Evolutionary conservation across 1,139 yeast genomes (phyloP).

Genomic region (Yamadazyma triangularis): DNA sequence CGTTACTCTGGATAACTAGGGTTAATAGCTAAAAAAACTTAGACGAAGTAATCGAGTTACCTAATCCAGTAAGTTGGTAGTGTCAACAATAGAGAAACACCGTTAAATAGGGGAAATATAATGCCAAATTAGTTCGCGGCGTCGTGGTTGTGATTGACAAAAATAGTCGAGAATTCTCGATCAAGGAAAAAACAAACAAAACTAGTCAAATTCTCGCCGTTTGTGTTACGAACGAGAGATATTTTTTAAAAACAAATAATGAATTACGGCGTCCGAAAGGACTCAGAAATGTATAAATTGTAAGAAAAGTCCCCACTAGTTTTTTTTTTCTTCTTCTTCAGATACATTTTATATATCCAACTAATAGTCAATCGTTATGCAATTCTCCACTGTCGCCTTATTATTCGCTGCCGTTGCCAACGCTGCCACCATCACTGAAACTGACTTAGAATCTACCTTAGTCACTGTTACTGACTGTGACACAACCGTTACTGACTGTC

Average conservation of each 20-base stretch:
- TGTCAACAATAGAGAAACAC: background rate
- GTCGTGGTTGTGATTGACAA: too few relatives aligned
- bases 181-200: background rate
- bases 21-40: too few relatives aligned
- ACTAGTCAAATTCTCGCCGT: background rate
- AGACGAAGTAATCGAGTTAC: background rate
- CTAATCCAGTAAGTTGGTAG: background rate
- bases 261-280: background rate
- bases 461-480: slow-evolving; percentile 42
- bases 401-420: slow-evolving; percentile 29
- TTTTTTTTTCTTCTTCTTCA: slow-evolving; percentile 4
- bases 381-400: slow-evolving; percentile 18
- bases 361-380: slow-evolving; percentile 19
- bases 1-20: too few relatives aligned
- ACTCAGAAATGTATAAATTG: slow-evolving; percentile 3
- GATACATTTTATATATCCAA: slow-evolving; percentile 8
- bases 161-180: too few relatives aligned
- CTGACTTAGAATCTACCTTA: slow-evolving; percentile 23
- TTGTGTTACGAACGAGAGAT: background rate
- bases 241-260: background rate
- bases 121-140: background rate
- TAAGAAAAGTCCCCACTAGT: slow-evolving; percentile 1
- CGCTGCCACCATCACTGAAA: slow-evolving; percentile 28
- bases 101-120: background rate
- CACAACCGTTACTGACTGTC: slow-evolving; percentile 37